Evolutionary conservation across 2,329 filamentous ascomycete genomes (phyloP).

Genomic region (Orbilia blumenaviensis): DNA sequence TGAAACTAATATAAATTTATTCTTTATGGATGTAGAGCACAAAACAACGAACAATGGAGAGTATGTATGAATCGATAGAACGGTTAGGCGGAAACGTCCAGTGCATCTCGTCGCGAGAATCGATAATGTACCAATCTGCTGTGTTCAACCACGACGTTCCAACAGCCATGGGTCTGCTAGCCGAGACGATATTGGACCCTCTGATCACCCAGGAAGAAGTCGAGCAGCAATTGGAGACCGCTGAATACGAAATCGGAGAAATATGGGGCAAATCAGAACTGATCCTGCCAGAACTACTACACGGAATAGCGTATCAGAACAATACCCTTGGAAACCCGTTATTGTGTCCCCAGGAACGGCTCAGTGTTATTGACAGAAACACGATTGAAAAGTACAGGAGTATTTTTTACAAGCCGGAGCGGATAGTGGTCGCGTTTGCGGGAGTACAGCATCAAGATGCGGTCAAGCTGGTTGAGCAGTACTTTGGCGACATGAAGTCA

Average conservation of each 20-base stretch:
- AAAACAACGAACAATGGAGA: slow-evolving; percentile 74
- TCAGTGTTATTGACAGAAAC: slow-evolving; percentile 76
- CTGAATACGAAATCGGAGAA: slow-evolving; percentile 93
- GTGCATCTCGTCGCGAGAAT: slow-evolving; percentile 92
- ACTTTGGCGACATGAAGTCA: slow-evolving; percentile 88
- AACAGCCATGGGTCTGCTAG: slow-evolving; percentile 80
- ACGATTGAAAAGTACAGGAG: slow-evolving; percentile 81
- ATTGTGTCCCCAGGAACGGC: slow-evolving; percentile 84
- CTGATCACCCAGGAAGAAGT: slow-evolving; percentile 87
- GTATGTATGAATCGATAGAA: slow-evolving; percentile 88
- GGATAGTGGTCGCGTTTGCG: slow-evolving; percentile 94
- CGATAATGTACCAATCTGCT: slow-evolving; percentile 98
- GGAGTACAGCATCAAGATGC: slow-evolving; percentile 85
- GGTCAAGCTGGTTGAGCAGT: slow-evolving; percentile 78
- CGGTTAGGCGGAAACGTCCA: slow-evolving; percentile 93
- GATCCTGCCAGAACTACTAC: slow-evolving; percentile 91
- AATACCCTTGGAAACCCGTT: slow-evolving; percentile 95
- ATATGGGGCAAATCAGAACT: slow-evolving; percentile 98
- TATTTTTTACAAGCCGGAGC: slow-evolving; percentile 85
- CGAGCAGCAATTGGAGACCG: slow-evolving; percentile 83
- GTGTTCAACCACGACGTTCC: slow-evolving; percentile 95
- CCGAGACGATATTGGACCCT: slow-evolving; percentile 91
- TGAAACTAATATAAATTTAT: no score
- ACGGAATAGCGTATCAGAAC: slow-evolving; percentile 93
- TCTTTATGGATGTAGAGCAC: slow-evolving; percentile 66